Evolutionary conservation across 2,329 filamentous ascomycete genomes (phyloP), one percentile per base, ranked within the genome.

Genomic region (Ilyonectria mors-panacis): DNA sequence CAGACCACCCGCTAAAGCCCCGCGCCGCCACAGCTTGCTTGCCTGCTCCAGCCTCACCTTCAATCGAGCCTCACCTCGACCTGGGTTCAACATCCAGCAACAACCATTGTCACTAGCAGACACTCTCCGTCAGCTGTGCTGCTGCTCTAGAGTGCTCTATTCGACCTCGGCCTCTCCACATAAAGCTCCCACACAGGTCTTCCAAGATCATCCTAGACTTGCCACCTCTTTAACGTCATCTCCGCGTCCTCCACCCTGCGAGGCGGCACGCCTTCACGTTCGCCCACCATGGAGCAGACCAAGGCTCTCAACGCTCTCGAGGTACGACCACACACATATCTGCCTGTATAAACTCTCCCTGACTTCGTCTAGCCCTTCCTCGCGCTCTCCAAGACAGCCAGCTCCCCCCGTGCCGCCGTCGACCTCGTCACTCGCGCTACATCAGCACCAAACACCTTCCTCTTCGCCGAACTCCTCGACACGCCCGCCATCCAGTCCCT

Each of bases 381-480:
- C 67, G 92, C 93, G 59, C 92, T 98, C 71, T 92, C 93, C 77
- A 96, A 95, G 79, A 93, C 94, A 12, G 94, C 94, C 69, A 93
- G 90, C 7, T 94, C 94, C 12, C 92, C 94, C 45, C 92, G 93
- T 74, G 94, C 94, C 65, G 92, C 95, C 47, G 92, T 93, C 77
- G 94, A 97, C 79, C 89, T 98, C 60, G 89, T 98, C 79, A 90
- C 87, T 50, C 93, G 94, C 82, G 96, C 95, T 68, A 98, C 94
- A 57, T 94, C 94, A n/a, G 91, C 91, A 63, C 90, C 93, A 30
- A 93, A 94, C 81, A 97, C 95, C 71, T 99, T 92, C 81, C 88
- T 98, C 82, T 99, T 99, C 84, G 90, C 93, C 73, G 95, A 98
- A 83, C 91, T 99, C n/a, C 90, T 99, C 42, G 88, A 93, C 75